These are phyloP conservation scores for Atractiella rhizophila DNA, from an alignment of 768 basidiomycete species.

Conservation along the genomic window DNA sequence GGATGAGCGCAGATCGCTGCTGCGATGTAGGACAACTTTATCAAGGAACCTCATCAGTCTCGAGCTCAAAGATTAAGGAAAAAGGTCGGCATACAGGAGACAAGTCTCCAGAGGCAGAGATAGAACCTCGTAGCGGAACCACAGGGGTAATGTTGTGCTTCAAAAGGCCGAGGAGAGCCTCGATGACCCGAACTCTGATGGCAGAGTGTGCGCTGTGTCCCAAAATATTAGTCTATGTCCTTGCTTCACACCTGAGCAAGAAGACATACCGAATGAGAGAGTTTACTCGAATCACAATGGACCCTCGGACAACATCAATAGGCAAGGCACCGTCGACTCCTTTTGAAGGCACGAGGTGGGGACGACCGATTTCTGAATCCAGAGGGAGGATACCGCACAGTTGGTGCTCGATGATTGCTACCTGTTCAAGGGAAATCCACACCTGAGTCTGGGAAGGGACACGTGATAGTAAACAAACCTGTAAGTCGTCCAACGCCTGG, in stretches of 20 bases:
- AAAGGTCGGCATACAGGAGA: conserved; percentile 5
- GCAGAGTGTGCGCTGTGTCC: conserved; percentile 49
- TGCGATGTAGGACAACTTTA: conserved; percentile 55
- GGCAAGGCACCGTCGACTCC: too few relatives aligned
- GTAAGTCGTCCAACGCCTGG: too few relatives aligned
- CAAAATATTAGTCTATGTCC: not conserved
- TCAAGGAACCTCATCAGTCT: conserved; percentile 29
- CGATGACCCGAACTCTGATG: conserved; percentile 51
- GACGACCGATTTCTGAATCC: too few relatives aligned
- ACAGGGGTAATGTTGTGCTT: conserved; percentile 39
- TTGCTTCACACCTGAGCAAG: not conserved
- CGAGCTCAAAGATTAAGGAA: not conserved
- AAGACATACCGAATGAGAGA: conserved; percentile 34
- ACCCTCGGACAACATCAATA: conserved; percentile 63
- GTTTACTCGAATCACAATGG: conserved; percentile 66
- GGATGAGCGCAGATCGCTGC: conserved; percentile 57
- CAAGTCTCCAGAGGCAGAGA: conserved; percentile 43
- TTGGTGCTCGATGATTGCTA: too few relatives aligned
- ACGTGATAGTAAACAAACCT: too few relatives aligned
- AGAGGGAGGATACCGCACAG: too few relatives aligned
- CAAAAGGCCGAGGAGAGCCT: conserved; percentile 50
- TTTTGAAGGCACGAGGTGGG: too few relatives aligned
- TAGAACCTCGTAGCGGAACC: conserved; percentile 57
- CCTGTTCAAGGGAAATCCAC: too few relatives aligned
- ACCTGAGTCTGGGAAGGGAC: too few relatives aligned